phyloP scores from a whole-genome alignment of 352 stramenopile genomes.

The Globisporangium irregulare region DNA sequence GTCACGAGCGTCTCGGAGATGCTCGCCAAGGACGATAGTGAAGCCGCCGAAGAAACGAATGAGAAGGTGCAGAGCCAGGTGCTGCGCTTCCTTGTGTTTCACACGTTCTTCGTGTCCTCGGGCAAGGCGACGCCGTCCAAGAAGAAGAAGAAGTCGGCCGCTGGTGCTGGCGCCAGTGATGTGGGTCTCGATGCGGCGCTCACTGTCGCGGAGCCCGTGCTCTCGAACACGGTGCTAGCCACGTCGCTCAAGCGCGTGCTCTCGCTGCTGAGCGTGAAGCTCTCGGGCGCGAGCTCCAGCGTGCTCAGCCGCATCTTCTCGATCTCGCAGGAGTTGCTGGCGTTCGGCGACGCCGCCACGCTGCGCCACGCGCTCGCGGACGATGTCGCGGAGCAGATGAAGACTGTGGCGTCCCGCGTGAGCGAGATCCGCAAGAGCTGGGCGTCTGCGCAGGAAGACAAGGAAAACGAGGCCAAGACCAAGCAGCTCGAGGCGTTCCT shows the following conservation, averaged over 20 bases:
- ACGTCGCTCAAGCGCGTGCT: slow-evolving; percentile 66
- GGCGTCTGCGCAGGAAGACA: slow-evolving; percentile 4
- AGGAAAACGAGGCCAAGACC: slow-evolving; percentile 15
- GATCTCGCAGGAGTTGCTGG: slow-evolving; percentile 37
- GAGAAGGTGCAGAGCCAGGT: slow-evolving; percentile 34
- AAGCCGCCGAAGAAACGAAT: slow-evolving; percentile 16
- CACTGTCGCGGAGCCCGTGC: slow-evolving; percentile 27
- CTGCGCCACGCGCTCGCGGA: slow-evolving; percentile 45
- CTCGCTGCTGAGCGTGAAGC: slow-evolving; percentile 54
- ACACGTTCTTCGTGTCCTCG: slow-evolving; percentile 58
- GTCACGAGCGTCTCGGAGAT: slow-evolving; percentile 42
- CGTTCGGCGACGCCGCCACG: slow-evolving; percentile 16
- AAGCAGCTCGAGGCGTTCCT: slow-evolving; percentile 65
- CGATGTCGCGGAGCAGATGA: slow-evolving; percentile 30
- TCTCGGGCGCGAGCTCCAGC: slow-evolving; percentile 36
- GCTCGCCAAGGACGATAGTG: slow-evolving; percentile 25
- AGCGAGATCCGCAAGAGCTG: slow-evolving; percentile 27
- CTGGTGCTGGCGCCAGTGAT: slow-evolving; percentile 36
- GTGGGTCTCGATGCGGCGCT: slow-evolving; percentile 20
- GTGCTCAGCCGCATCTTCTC: slow-evolving; percentile 50
- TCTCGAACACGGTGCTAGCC: slow-evolving; percentile 44
- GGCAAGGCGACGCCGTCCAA: slow-evolving; percentile 34
- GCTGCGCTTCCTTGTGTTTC: slow-evolving; percentile 65
- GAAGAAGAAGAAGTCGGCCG: slow-evolving; percentile 49
- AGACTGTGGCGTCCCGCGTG: slow-evolving; percentile 33